Evolutionary conservation across 257 asterid genomes (phyloP).

Genomic region (Scutellaria galericulata): DNA sequence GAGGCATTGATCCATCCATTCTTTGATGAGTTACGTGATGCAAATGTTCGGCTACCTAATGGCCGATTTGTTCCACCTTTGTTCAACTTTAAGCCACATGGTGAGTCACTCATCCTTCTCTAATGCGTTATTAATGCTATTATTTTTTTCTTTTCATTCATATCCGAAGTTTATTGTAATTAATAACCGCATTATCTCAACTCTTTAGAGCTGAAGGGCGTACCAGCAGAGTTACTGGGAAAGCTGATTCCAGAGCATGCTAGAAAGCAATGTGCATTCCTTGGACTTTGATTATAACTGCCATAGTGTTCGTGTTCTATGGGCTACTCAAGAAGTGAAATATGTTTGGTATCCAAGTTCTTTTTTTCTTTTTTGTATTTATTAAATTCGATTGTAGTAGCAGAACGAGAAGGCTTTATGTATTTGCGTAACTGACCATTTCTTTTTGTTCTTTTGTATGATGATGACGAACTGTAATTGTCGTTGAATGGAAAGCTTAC

Average conservation of each 20-base stretch:
- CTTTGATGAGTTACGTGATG: constrained; percentile 73
- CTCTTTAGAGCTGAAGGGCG: constrained; percentile 64
- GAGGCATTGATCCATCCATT: constrained; percentile 72
- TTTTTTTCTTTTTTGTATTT: constrained; percentile 36
- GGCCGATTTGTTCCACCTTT: constrained; percentile 71
- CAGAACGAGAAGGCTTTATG: constrained; percentile 28
- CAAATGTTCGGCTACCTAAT: constrained; percentile 68
- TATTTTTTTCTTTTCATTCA: not conserved
- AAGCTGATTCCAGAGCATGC: constrained; percentile 82
- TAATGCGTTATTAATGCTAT: constrained; percentile 1
- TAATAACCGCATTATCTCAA: not conserved
- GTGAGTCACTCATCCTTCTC: constrained; percentile 31
- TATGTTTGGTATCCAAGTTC: constrained; percentile 27
- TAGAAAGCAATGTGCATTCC: constrained; percentile 73
- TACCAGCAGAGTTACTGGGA: constrained; percentile 58
- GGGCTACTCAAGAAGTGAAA: constrained; percentile 22
- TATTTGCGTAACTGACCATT: constrained; percentile 38
- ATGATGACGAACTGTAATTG: constrained; percentile 41
- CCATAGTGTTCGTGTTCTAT: not conserved
- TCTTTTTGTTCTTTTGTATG: constrained; percentile 24
- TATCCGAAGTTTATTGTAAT: not conserved
- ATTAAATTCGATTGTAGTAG: constrained; percentile 45
- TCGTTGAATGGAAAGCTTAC: constrained; percentile 42
- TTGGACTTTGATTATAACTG: constrained; percentile 45
- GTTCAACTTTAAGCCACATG: constrained; percentile 72